These are phyloP conservation scores for Solanum rostratum DNA, from an alignment of 257 asterid genomes.

Conservation along the genomic window DNA sequence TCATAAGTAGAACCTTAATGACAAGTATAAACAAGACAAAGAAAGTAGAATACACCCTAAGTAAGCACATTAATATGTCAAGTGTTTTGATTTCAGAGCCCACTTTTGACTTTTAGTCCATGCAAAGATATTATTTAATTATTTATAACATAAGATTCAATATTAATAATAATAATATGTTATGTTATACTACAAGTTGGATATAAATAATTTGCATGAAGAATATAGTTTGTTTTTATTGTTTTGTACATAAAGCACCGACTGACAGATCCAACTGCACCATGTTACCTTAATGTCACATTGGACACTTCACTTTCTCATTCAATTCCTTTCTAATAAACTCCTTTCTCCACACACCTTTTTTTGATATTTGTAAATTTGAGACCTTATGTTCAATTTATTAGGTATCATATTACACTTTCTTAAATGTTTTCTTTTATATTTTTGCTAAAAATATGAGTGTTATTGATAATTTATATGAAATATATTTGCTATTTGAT, in stretches of 20 bases:
- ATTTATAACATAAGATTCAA: neutral
- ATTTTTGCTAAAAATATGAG: neutral
- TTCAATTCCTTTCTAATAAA: conserved; percentile 5
- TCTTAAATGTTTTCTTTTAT: neutral
- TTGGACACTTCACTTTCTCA: conserved; percentile 19
- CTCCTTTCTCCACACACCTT: neutral
- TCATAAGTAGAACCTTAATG: neutral
- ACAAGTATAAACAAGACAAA: conserved; percentile 5
- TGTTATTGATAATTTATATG: neutral
- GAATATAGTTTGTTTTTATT: neutral
- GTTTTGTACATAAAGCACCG: conserved; percentile 14
- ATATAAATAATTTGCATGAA: conserved; percentile 22
- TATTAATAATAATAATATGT: neutral
- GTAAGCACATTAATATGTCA: neutral
- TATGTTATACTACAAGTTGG: conserved; percentile 3
- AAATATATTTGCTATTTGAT: neutral
- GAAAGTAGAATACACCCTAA: neutral
- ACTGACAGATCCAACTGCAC: conserved; percentile 19
- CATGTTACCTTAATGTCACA: conserved; percentile 13
- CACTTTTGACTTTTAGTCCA: conserved; percentile 18
- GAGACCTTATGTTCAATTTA: neutral
- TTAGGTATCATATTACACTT: neutral
- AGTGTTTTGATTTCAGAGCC: conserved; percentile 16
- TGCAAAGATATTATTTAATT: neutral
- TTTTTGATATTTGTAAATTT: neutral